phyloP scores from a whole-genome alignment of 2,329 filamentous ascomycete species.

The Emmonsiellopsis sp. region DNA sequence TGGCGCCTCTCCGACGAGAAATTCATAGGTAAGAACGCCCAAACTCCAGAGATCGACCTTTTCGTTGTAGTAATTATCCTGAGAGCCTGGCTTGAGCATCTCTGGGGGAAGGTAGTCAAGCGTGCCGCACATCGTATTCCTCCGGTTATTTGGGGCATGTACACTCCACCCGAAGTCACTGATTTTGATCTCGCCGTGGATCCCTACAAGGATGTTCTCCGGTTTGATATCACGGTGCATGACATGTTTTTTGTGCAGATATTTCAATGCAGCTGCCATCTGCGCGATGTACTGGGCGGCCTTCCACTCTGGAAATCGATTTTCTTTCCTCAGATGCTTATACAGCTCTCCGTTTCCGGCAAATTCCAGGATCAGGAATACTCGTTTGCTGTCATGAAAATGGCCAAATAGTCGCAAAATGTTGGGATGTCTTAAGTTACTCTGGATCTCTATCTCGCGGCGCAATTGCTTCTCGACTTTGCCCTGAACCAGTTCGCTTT shows the following conservation, averaged over 20 bases:
- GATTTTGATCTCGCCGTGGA: constrained; percentile 97
- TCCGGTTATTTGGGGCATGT: constrained; percentile 86
- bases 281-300: constrained; percentile 81
- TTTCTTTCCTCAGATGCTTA: constrained; percentile 71
- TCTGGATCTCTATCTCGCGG: constrained; percentile 83
- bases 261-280: constrained; percentile 81
- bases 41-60: constrained; percentile 96
- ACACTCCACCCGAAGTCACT: constrained; percentile 98
- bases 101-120: constrained; percentile 95
- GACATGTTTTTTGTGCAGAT: constrained; percentile 92
- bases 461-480: constrained; percentile 80
- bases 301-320: constrained; percentile 75
- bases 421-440: constrained; percentile 76
- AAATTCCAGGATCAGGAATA: constrained; percentile 81
- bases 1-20: constrained; percentile 87
- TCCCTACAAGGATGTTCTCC: constrained; percentile 90
- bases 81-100: constrained; percentile 77
- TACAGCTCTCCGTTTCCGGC: constrained; percentile 79
- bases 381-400: constrained; percentile 80
- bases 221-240: constrained; percentile 98
- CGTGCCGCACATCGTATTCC: constrained; percentile 93
- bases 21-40: constrained; percentile 92
- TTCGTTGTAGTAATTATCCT: constrained; percentile 84
- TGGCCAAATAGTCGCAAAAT: constrained; percentile 76
- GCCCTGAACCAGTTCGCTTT: constrained; percentile 69